A percentile compares a stretch with the other conserved stretches of the same genome.
phyloP scores from a whole-genome alignment of 345 rosid species.

The Physaria fendleri region DNA sequence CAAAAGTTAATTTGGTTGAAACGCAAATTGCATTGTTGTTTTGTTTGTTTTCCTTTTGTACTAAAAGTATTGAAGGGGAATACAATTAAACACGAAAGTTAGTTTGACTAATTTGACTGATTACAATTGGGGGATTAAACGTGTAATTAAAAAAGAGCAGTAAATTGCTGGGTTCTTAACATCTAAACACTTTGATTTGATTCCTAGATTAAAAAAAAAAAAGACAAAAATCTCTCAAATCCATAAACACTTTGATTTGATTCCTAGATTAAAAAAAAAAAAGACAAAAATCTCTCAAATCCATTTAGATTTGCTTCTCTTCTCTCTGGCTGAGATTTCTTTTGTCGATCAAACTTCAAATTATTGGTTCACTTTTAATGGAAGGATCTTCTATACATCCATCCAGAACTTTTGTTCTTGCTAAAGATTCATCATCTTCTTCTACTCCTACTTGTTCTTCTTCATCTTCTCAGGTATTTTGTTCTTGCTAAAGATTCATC shows the following conservation, averaged over 20 bases:
- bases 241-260: too few species aligned
- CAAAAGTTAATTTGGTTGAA: neutral
- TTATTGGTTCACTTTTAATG: slow-evolving; percentile 1
- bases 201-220: too few species aligned
- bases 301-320: neutral
- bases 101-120: neutral
- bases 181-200: too few species aligned
- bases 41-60: neutral
- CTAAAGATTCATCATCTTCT: neutral
- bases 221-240: neutral
- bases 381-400: slow-evolving; percentile 7
- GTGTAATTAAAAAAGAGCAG: neutral
- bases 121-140: too few species aligned
- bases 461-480: neutral
- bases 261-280: too few species aligned
- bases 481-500: neutral
- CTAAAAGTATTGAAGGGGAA: neutral
- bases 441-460: neutral
- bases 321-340: slow-evolving; percentile 3
- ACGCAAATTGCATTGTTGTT: neutral
- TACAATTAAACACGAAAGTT: neutral
- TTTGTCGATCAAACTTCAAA: neutral
- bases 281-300: neutral
- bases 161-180: neutral
- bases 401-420: neutral